These are phyloP conservation scores for Metrosideros polymorpha DNA, from an alignment of 441 rosid genomes.

Conservation along the genomic window DNA sequence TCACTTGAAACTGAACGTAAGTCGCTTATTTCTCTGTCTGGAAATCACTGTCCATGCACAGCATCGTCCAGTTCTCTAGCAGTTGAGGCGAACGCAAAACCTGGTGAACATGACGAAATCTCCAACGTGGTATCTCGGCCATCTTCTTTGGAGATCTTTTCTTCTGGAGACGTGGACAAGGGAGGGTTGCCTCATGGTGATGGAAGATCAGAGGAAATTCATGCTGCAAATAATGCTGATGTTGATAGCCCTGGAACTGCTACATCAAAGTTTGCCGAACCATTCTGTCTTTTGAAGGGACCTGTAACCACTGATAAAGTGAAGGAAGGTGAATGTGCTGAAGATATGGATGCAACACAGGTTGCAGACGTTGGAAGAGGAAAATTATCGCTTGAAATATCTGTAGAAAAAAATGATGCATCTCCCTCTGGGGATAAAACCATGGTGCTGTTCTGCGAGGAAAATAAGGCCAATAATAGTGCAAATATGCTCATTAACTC, in stretches of 20 bases:
- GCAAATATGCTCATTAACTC: background rate
- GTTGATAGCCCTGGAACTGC: slow-evolving; percentile 68
- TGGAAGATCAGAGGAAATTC: slow-evolving; percentile 27
- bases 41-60: slow-evolving; percentile 17
- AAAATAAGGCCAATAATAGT: background rate
- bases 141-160: slow-evolving; percentile 36
- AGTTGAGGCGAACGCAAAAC: slow-evolving; percentile 17
- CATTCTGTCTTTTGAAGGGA: slow-evolving; percentile 8
- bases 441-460: slow-evolving; percentile 16
- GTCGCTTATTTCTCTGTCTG: slow-evolving; percentile 34
- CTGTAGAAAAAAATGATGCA: slow-evolving; percentile 10
- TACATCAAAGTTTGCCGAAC: slow-evolving; percentile 49
- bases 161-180: slow-evolving; percentile 26
- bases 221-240: slow-evolving; percentile 36
- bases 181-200: slow-evolving; percentile 24
- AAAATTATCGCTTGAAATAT: slow-evolving; percentile 6
- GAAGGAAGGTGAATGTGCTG: slow-evolving; percentile 17
- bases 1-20: slow-evolving; percentile 70
- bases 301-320: slow-evolving; percentile 17
- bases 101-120: slow-evolving; percentile 18
- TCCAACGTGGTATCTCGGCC: slow-evolving; percentile 18
- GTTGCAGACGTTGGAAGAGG: slow-evolving; percentile 5
- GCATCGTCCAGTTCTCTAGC: slow-evolving; percentile 24
- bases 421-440: slow-evolving; percentile 19
- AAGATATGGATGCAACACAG: slow-evolving; percentile 14